Evolutionary conservation across 139 green algal species (phyloP).

Genomic region (Chara braunii): DNA sequence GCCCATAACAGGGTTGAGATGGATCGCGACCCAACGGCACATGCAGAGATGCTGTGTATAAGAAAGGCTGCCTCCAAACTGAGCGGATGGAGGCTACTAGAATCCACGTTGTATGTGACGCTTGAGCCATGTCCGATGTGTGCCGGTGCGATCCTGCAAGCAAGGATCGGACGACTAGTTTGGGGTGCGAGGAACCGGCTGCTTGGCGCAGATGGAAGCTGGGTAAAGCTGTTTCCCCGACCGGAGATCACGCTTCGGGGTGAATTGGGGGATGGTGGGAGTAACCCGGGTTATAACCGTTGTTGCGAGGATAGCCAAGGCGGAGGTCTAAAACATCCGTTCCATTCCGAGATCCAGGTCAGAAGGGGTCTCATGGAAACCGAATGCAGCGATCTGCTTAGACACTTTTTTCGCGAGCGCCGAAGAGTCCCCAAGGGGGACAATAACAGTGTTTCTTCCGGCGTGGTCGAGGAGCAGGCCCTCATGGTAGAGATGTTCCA

Average conservation of each 20-base stretch:
- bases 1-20: slow-evolving; percentile 26
- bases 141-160: slow-evolving; percentile 76
- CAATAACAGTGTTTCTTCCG: too few species aligned
- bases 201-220: slow-evolving; percentile 77
- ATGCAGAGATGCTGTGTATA: slow-evolving; percentile 42
- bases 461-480: too few species aligned
- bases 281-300: neutral
- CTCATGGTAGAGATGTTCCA: too few species aligned
- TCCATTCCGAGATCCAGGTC: slow-evolving; percentile 23
- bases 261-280: neutral
- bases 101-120: slow-evolving; percentile 79
- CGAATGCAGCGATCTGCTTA: slow-evolving; percentile 22
- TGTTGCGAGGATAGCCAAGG: neutral
- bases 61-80: slow-evolving; percentile 2
- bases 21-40: slow-evolving; percentile 24
- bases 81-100: slow-evolving; percentile 17
- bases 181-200: slow-evolving; percentile 73
- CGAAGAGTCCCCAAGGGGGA: slow-evolving; percentile 1
- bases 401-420: slow-evolving; percentile 16
- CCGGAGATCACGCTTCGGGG: neutral
- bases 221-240: slow-evolving; percentile 51
- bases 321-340: slow-evolving; percentile 17
- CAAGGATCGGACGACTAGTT: slow-evolving; percentile 66
- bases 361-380: slow-evolving; percentile 9
- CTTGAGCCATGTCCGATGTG: slow-evolving; percentile 95